A percentile compares a stretch with the other conserved stretches of the same genome.
phyloP scores from a whole-genome alignment of 108 stramenopile species.

The Conticribra weissflogii region DNA sequence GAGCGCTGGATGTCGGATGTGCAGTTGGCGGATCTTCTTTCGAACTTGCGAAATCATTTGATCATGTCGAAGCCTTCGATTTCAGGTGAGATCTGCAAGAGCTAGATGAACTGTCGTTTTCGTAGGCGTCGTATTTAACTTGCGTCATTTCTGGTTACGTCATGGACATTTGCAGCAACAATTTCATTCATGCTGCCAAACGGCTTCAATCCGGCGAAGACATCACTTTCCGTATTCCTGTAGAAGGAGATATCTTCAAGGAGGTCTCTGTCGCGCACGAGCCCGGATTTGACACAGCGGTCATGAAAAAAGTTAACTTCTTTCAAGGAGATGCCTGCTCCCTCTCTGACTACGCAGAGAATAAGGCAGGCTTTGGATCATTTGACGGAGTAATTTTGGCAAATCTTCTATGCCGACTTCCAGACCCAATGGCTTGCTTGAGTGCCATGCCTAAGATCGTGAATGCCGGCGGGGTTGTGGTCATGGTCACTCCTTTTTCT shows the following conservation, averaged over 20 bases:
- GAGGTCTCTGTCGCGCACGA: conserved; percentile 68
- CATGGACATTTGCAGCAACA: no score
- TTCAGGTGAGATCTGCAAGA: conserved; percentile 52
- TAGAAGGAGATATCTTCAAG: conserved; percentile 81
- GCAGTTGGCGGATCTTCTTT: conserved; percentile 92
- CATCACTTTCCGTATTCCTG: conserved; percentile 72
- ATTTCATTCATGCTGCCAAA: conserved; percentile 87
- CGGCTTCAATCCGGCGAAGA: conserved; percentile 61
- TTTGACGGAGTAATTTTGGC: conserved; percentile 94
- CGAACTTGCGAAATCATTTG: conserved; percentile 83
- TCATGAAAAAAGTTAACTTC: conserved; percentile 75
- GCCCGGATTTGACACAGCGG: conserved; percentile 53
- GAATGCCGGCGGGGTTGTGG: conserved; percentile 88
- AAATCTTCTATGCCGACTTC: conserved; percentile 90
- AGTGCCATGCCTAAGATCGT: conserved; percentile 72
- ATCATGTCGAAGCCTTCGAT: conserved; percentile 91
- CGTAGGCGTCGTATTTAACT: no score
- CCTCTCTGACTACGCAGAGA: conserved; percentile 51
- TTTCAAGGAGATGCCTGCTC: conserved; percentile 90
- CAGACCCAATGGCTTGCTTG: conserved; percentile 86
- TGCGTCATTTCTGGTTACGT: no score
- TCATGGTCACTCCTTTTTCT: conserved; percentile 89
- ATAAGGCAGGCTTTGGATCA: conserved; percentile 54
- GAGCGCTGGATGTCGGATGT: conserved; percentile 89
- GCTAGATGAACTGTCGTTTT: no score